Conservation (phyloP, 2,329 filamentous ascomycete genomes). For the Colletotrichum ledebouriae region DNA sequence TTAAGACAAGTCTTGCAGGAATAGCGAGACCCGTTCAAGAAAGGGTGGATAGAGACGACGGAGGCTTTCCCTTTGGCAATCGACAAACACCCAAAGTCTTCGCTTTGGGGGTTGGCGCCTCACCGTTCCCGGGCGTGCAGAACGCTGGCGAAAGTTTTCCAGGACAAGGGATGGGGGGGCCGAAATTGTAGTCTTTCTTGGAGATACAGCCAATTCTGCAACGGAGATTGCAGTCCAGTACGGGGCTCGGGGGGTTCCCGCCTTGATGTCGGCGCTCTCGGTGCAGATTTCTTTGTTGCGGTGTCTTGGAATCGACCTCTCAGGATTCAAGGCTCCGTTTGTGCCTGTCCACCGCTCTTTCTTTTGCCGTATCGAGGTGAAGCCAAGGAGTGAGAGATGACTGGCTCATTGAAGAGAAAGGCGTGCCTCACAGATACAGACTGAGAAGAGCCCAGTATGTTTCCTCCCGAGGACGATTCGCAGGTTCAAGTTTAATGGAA, state of each 20-base stretch:
- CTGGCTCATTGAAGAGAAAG: conserved; percentile 41
- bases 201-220: conserved; percentile 25
- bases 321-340: conserved; percentile 60
- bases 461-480: background rate
- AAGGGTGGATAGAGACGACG: conserved; percentile 41
- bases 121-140: conserved; percentile 25
- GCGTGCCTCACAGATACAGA: conserved; percentile 32
- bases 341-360: conserved; percentile 64
- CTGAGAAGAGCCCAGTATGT: conserved; percentile 30
- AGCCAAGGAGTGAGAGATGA: conserved; percentile 58
- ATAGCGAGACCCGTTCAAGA: conserved; percentile 26
- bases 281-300: conserved; percentile 61
- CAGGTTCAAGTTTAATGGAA: conserved; percentile 17
- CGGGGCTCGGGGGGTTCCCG: conserved; percentile 19
- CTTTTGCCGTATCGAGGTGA: conserved; percentile 54
- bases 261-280: conserved; percentile 54
- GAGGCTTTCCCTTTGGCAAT: conserved; percentile 25
- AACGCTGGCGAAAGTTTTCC: conserved; percentile 46
- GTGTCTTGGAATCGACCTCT: conserved; percentile 64
- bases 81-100: conserved; percentile 37
- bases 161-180: conserved; percentile 45
- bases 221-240: conserved; percentile 34
- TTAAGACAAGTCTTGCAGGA: conserved; percentile 52
- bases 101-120: conserved; percentile 33
- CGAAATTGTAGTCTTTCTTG: conserved; percentile 53